These are phyloP conservation scores for Melianthus villosus DNA, from an alignment of 441 rosid species.

Conservation along the genomic window DNA sequence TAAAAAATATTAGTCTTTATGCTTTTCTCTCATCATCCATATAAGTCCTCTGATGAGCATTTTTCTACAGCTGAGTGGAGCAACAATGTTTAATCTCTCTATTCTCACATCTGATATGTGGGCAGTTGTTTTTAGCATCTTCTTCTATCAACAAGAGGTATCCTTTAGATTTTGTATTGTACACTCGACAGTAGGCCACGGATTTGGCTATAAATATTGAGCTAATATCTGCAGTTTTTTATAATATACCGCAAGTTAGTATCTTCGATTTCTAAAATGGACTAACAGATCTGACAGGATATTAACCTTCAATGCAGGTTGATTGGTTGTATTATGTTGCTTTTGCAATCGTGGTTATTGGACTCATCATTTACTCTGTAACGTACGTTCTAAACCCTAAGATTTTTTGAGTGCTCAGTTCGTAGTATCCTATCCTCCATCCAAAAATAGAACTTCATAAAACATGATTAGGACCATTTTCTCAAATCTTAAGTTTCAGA, in stretches of 20 bases:
- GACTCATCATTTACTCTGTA: slow-evolving; percentile 29
- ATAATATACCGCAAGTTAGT: too few species aligned
- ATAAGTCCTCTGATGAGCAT: not conserved
- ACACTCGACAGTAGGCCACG: not conserved
- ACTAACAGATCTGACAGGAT: too few species aligned
- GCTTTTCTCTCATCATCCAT: not conserved
- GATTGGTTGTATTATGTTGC: slow-evolving; percentile 44
- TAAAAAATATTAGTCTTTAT: too few species aligned
- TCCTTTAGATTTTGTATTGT: not conserved
- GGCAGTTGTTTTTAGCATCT: slow-evolving; percentile 39
- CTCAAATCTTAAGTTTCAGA: too few species aligned
- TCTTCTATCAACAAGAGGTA: slow-evolving; percentile 41
- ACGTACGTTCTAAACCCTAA: too few species aligned
- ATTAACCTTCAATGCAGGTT: slow-evolving; percentile 37
- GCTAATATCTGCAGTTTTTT: too few species aligned
- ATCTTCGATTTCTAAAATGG: too few species aligned
- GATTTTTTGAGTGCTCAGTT: too few species aligned
- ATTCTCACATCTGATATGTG: slow-evolving; percentile 50
- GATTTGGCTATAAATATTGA: too few species aligned
- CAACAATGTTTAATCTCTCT: slow-evolving; percentile 46
- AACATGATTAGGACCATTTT: too few species aligned
- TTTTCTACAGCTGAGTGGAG: slow-evolving; percentile 30
- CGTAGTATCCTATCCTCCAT: too few species aligned
- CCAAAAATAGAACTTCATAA: too few species aligned
- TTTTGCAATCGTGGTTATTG: slow-evolving; percentile 24